phyloP scores from a whole-genome alignment of 1,139 yeast genomes.

The Nakaseomyces glabratus region DNA sequence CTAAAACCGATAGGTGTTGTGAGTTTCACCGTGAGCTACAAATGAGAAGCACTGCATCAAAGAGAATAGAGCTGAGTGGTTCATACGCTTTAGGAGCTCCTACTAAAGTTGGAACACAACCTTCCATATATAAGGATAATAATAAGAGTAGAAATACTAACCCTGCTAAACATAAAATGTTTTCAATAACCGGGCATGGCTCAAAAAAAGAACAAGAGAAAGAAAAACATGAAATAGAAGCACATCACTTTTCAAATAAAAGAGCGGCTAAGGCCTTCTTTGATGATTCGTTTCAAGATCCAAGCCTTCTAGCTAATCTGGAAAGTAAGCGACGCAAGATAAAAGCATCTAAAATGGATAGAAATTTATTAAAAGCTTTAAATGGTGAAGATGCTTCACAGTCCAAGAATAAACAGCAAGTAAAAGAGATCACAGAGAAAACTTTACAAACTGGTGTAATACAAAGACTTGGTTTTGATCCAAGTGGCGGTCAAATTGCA shows the following conservation, averaged over 20 bases:
- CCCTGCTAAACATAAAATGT: conserved; percentile 8
- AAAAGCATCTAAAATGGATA: conserved; percentile 19
- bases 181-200: conserved; percentile 15
- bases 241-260: conserved; percentile 33
- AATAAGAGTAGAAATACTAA: not conserved
- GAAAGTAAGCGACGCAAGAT: conserved; percentile 25
- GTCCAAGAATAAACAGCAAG: conserved; percentile 12
- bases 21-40: conserved; percentile 60
- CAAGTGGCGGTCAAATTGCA: conserved; percentile 33
- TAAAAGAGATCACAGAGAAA: conserved; percentile 26
- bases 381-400: conserved; percentile 8
- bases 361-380: conserved; percentile 14
- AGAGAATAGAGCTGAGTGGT: conserved; percentile 69
- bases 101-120: conserved; percentile 35
- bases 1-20: conserved; percentile 47
- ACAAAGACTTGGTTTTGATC: conserved; percentile 44
- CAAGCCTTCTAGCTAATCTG: conserved; percentile 36
- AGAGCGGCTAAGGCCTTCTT: conserved; percentile 41
- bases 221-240: conserved; percentile 20
- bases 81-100: conserved; percentile 41
- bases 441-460: conserved; percentile 37
- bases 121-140: conserved; percentile 27
- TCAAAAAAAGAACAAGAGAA: conserved; percentile 11
- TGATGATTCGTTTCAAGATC: conserved; percentile 40
- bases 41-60: conserved; percentile 43